Evolutionary conservation across 495 filamentous ascomycete species (phyloP).

Genomic region (Aspergillus nidulans): DNA sequence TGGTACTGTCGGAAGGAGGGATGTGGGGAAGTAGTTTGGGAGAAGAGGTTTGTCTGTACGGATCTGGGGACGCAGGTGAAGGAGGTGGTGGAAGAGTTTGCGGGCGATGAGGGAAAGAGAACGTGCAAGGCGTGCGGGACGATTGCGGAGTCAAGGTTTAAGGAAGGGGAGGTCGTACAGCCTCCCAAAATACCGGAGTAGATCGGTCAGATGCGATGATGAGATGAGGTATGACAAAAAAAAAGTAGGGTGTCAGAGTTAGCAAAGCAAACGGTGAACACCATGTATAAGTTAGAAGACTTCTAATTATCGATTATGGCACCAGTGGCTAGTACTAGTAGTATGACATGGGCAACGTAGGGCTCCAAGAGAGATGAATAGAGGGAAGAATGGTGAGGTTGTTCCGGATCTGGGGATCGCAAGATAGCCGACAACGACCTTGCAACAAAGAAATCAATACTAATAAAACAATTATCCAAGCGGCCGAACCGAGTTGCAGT

Average conservation of each 20-base stretch:
- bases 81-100: constrained; percentile 81
- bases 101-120: constrained; percentile 63
- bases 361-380: background rate
- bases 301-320: constrained; percentile 6
- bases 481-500: background rate
- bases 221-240: background rate
- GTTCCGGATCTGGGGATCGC: background rate
- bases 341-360: background rate
- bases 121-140: constrained; percentile 75
- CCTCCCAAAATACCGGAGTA: constrained; percentile 34
- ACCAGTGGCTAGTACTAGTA: constrained; percentile 7
- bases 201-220: constrained; percentile 3
- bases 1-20: constrained; percentile 63
- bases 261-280: background rate
- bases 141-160: constrained; percentile 52
- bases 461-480: constrained; percentile 13
- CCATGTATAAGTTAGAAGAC: background rate
- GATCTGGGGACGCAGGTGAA: constrained; percentile 98
- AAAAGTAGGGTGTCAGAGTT: background rate
- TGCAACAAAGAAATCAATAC: constrained; percentile 6
- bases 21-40: constrained; percentile 73
- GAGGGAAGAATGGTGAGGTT: constrained; percentile 6
- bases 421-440: constrained; percentile 11
- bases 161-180: constrained; percentile 41
- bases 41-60: constrained; percentile 81